Evolutionary conservation across 2,329 filamentous ascomycete species (phyloP).

Genomic region (Aspergillus neotritici): DNA sequence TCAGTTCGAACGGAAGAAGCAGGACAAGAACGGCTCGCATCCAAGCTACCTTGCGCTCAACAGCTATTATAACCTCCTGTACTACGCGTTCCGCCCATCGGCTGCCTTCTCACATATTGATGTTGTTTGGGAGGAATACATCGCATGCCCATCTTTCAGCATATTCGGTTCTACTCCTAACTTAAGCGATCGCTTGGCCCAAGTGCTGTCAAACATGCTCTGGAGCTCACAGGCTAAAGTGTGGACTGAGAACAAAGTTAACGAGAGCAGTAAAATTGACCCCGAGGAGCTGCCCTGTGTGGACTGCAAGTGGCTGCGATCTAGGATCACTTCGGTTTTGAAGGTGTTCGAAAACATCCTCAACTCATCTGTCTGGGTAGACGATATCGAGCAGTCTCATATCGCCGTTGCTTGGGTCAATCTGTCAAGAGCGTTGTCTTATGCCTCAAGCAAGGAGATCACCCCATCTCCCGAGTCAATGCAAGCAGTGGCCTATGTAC

Average conservation of each 20-base stretch:
- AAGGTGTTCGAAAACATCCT: slow-evolving; percentile 52
- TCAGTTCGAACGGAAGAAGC: slow-evolving; percentile 62
- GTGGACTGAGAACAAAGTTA: slow-evolving; percentile 71
- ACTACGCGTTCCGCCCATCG: slow-evolving; percentile 73
- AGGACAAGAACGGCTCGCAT: slow-evolving; percentile 44
- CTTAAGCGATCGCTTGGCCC: slow-evolving; percentile 57
- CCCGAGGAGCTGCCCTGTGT: slow-evolving; percentile 75
- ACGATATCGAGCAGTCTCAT: slow-evolving; percentile 35
- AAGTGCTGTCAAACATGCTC: slow-evolving; percentile 67
- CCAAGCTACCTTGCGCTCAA: slow-evolving; percentile 58
- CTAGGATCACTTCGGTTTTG: slow-evolving; percentile 63
- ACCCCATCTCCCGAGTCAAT: slow-evolving; percentile 80
- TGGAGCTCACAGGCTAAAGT: slow-evolving; percentile 47
- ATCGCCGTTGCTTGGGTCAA: slow-evolving; percentile 57
- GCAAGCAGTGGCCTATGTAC: slow-evolving; percentile 66
- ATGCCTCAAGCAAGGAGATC: slow-evolving; percentile 72
- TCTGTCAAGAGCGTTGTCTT: slow-evolving; percentile 57
- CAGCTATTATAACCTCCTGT: slow-evolving; percentile 73
- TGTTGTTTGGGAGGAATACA: slow-evolving; percentile 69
- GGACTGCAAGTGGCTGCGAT: slow-evolving; percentile 81
- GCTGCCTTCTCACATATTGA: slow-evolving; percentile 63
- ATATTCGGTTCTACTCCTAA: slow-evolving; percentile 48
- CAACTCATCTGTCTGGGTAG: slow-evolving; percentile 45
- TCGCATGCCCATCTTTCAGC: slow-evolving; percentile 58
- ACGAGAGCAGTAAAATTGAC: slow-evolving; percentile 53